These are phyloP conservation scores for Candida chauliodis DNA, from an alignment of 805 yeast species.

Conservation along the genomic window DNA sequence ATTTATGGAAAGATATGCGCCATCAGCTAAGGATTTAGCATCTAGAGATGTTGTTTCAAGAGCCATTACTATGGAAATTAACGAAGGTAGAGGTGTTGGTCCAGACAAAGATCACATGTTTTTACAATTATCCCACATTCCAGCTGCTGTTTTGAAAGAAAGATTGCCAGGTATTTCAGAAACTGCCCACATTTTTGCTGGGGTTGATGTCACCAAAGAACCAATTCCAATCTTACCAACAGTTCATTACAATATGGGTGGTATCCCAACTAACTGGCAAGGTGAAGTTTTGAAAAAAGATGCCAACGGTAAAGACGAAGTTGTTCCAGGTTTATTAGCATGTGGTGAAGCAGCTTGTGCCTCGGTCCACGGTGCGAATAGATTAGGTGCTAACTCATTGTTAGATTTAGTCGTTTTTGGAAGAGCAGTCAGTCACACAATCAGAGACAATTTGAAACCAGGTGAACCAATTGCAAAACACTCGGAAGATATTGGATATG, in stretches of 20 bases:
- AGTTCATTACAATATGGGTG: constrained; percentile 99
- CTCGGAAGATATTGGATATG: constrained; percentile 83
- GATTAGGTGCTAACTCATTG: constrained; percentile 97
- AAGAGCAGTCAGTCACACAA: constrained; percentile 95
- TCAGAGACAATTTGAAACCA: constrained; percentile 80
- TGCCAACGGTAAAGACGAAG: constrained; percentile 83
- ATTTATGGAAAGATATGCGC: constrained; percentile 99
- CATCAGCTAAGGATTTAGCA: constrained; percentile 97
- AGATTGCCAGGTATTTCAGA: constrained; percentile 99
- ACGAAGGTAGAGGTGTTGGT: constrained; percentile 99
- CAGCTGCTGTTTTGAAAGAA: constrained; percentile 87
- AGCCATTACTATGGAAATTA: constrained; percentile 97
- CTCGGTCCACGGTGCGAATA: constrained; percentile 98
- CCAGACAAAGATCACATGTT: constrained; percentile 92
- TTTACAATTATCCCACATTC: constrained; percentile 92
- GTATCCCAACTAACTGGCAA: constrained; percentile 96
- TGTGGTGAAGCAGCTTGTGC: constrained; percentile 99
- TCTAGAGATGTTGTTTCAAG: constrained; percentile 98
- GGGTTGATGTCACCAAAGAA: constrained; percentile 99
- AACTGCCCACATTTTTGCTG: constrained; percentile 97
- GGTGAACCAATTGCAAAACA: constrained; percentile 81
- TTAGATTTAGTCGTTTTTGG: constrained; percentile 97
- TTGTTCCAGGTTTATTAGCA: constrained; percentile 91
- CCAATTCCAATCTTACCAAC: constrained; percentile 98
- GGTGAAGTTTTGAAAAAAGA: constrained; percentile 90